Conservation (phyloP, 2,329 filamentous ascomycete genomes). For the Fragosphaeria purpurea region DNA sequence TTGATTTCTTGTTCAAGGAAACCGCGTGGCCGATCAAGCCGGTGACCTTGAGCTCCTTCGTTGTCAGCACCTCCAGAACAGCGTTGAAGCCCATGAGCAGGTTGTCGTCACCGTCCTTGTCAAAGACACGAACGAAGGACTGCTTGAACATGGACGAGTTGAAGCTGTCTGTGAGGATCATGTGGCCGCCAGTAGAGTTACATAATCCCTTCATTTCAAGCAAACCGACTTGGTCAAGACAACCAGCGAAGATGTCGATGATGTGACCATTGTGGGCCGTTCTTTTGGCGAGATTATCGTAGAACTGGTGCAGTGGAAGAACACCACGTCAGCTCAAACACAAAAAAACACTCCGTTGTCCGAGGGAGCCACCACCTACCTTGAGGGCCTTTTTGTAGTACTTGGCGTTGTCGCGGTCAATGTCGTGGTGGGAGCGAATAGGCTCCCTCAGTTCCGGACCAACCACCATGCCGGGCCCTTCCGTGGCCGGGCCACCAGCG, state of each 20-base stretch:
- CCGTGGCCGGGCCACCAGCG: conserved; percentile 85
- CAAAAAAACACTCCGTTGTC: too few relatives aligned
- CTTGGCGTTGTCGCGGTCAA: conserved; percentile 97
- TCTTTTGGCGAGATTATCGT: conserved; percentile 86
- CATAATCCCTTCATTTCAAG: conserved; percentile 96
- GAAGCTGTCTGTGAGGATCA: conserved; percentile 97
- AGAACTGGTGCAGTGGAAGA: conserved; percentile 53
- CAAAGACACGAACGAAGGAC: conserved; percentile 92
- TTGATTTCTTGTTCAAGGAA: conserved; percentile 95
- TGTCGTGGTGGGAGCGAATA: conserved; percentile 96
- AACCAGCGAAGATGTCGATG: conserved; percentile 95
- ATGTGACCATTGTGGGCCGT: conserved; percentile 95
- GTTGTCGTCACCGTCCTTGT: conserved; percentile 92
- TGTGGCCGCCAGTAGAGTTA: conserved; percentile 94
- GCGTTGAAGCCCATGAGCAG: conserved; percentile 98
- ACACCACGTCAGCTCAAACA: neutral
- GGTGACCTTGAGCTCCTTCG: conserved; percentile 96
- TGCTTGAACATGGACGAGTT: conserved; percentile 99
- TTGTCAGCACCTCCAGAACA: conserved; percentile 88
- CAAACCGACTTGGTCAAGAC: conserved; percentile 91
- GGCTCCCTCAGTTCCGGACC: conserved; percentile 91
- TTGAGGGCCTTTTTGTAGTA: conserved; percentile 99
- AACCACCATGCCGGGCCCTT: conserved; percentile 94
- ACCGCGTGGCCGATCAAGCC: conserved; percentile 94
- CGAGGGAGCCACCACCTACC: conserved; percentile 32